Conservation (phyloP, 495 filamentous ascomycete genomes). For the Podospora pseudopauciseta region DNA sequence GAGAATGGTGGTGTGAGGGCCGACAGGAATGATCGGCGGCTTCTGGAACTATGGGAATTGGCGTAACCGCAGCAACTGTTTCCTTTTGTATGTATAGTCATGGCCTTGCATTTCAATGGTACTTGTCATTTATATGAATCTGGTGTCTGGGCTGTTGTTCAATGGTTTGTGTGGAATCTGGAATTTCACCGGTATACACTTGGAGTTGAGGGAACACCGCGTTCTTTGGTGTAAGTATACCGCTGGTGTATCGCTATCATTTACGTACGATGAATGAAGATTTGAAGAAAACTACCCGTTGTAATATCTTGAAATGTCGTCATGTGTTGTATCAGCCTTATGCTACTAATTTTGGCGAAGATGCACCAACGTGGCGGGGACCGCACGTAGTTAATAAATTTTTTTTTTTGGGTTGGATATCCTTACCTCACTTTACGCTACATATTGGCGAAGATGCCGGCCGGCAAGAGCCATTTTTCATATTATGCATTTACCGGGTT, state of each 20-base stretch:
- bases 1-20: constrained; percentile 12
- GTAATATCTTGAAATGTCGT: background rate
- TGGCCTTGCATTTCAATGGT: constrained; percentile 35
- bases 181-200: background rate
- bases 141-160: background rate
- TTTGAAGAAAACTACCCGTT: background rate
- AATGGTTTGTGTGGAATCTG: background rate
- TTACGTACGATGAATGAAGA: background rate
- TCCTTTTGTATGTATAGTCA: constrained; percentile 36
- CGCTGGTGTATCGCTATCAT: background rate
- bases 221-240: background rate
- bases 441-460: background rate
- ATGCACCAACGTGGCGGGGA: no score
- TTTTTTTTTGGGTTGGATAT: no score
- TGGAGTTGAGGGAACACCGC: background rate
- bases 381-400: no score
- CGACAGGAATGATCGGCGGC: constrained; percentile 21
- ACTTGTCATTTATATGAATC: background rate
- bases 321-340: no score
- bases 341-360: no score
- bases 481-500: background rate
- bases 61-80: constrained; percentile 33
- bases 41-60: constrained; percentile 31
- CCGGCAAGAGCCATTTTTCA: background rate
- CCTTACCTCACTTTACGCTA: no score